phyloP scores from a whole-genome alignment of 768 basidiomycete genomes.

The Pholiota molesta region DNA sequence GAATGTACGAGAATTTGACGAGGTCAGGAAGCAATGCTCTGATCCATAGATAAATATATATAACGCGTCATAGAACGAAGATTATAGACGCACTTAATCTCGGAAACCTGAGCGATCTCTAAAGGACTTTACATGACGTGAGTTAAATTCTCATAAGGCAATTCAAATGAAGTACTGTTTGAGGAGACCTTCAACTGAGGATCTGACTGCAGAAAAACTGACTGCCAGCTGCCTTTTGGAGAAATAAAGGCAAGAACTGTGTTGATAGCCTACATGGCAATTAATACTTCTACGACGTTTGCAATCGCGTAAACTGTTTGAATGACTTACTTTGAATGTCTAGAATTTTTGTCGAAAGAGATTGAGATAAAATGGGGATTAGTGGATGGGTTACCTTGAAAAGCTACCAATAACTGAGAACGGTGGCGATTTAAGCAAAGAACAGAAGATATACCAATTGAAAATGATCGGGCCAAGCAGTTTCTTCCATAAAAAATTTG shows the following conservation, averaged over 20 bases:
- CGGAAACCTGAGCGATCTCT: conserved; percentile 76
- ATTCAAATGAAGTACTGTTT: conserved; percentile 55
- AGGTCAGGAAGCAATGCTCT: conserved; percentile 84
- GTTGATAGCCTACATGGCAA: conserved; percentile 70
- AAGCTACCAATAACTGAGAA: background rate
- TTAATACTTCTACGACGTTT: background rate
- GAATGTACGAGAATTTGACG: conserved; percentile 82
- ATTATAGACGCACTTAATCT: conserved; percentile 66
- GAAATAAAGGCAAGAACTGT: conserved; percentile 86
- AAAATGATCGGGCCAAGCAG: conserved; percentile 69
- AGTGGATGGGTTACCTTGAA: background rate
- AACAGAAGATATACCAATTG: conserved; percentile 42
- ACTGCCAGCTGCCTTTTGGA: conserved; percentile 79
- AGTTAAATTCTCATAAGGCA: conserved; percentile 1
- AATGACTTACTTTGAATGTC: conserved; percentile 60
- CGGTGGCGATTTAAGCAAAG: background rate
- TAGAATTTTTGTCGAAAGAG: conserved; percentile 23
- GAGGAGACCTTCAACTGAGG: conserved; percentile 79
- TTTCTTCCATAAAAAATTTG: conserved; percentile 25
- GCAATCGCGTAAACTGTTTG: background rate
- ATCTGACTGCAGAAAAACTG: conserved; percentile 74
- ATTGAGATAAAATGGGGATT: background rate
- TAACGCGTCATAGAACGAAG: background rate
- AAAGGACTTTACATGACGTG: conserved; percentile 57
- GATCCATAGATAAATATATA: conserved; percentile 1